Percentiles rank a stretch among this genome's conserved stretches.
Evolutionary conservation across 1,284 basidiomycete species (phyloP).

Genomic region (Sphaerobolus stellatus): DNA sequence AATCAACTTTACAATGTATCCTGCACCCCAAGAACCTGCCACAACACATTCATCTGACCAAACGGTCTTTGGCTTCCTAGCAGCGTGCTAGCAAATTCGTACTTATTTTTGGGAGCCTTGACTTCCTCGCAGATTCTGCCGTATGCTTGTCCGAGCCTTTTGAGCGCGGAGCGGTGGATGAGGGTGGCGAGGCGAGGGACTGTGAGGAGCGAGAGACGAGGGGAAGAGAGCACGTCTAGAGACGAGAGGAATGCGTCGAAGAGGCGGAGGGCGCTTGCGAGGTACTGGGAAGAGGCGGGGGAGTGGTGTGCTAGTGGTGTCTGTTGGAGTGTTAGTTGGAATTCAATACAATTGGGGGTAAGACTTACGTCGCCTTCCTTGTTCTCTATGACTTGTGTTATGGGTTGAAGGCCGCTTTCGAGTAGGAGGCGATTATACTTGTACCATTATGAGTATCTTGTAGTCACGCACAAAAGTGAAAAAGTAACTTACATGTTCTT

Average conservation of each 20-base stretch:
- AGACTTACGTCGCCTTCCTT: conserved; percentile 54
- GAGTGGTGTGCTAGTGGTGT: conserved; percentile 30
- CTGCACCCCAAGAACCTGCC: conserved; percentile 73
- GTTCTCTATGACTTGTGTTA: conserved; percentile 57
- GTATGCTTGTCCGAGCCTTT: conserved; percentile 69
- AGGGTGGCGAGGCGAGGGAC: conserved; percentile 62
- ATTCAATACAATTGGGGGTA: background rate
- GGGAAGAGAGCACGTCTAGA: conserved; percentile 28
- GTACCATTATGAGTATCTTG: background rate
- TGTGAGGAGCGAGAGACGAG: conserved; percentile 72
- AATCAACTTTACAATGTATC: conserved; percentile 22
- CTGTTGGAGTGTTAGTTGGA: conserved; percentile 15
- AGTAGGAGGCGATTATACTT: conserved; percentile 73
- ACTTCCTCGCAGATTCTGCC: conserved; percentile 71
- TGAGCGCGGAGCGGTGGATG: conserved; percentile 75
- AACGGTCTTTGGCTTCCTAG: conserved; percentile 81
- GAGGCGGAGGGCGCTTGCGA: conserved; percentile 23
- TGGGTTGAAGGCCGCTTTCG: conserved; percentile 72
- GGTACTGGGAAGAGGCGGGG: conserved; percentile 21
- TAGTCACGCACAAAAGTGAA: background rate
- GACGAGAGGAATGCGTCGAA: conserved; percentile 26
- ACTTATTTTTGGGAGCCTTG: conserved; percentile 70
- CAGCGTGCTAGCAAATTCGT: conserved; percentile 87
- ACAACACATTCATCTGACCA: conserved; percentile 67
- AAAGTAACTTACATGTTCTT: conserved; percentile 72